These are phyloP conservation scores for Vitis rotundifolia DNA, from an alignment of 164 flowering plant genomes.

Conservation along the genomic window DNA sequence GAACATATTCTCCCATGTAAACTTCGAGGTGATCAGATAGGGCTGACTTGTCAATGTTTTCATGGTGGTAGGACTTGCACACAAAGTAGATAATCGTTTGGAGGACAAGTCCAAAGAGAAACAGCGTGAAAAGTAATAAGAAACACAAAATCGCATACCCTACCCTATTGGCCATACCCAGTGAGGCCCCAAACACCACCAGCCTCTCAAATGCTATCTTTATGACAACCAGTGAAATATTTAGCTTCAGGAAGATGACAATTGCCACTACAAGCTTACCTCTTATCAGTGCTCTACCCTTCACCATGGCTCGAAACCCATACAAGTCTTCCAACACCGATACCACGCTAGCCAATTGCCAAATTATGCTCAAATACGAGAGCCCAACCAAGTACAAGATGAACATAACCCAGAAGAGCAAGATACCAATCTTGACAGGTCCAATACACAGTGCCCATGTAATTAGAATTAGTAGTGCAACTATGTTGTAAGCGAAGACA, in stretches of 20 bases:
- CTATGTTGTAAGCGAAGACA: constrained; percentile 5
- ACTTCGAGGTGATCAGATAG: constrained; percentile 40
- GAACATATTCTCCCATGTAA: constrained; percentile 45
- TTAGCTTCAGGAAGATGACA: constrained; percentile 19
- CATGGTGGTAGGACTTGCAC: constrained; percentile 56
- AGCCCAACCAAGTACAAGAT: constrained; percentile 26
- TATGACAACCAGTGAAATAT: neutral
- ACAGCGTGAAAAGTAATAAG: constrained; percentile 17
- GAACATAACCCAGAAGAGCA: neutral
- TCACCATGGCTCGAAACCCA: constrained; percentile 41
- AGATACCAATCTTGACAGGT: neutral
- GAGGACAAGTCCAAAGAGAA: constrained; percentile 30
- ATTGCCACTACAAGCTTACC: constrained; percentile 31
- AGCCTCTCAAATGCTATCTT: constrained; percentile 18
- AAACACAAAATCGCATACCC: constrained; percentile 22
- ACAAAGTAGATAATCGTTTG: constrained; percentile 41
- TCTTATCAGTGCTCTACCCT: constrained; percentile 32
- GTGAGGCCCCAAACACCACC: constrained; percentile 24
- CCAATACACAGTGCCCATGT: neutral
- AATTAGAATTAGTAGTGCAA: neutral
- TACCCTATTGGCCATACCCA: constrained; percentile 10
- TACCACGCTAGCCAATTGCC: constrained; percentile 46
- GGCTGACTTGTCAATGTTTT: constrained; percentile 36
- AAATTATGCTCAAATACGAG: constrained; percentile 31
- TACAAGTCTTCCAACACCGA: constrained; percentile 39